Percentiles rank a stretch among this genome's conserved stretches.
These are phyloP conservation scores for Debaryomyces sp. DNA, from an alignment of 1,139 yeast species.

Conservation along the genomic window DNA sequence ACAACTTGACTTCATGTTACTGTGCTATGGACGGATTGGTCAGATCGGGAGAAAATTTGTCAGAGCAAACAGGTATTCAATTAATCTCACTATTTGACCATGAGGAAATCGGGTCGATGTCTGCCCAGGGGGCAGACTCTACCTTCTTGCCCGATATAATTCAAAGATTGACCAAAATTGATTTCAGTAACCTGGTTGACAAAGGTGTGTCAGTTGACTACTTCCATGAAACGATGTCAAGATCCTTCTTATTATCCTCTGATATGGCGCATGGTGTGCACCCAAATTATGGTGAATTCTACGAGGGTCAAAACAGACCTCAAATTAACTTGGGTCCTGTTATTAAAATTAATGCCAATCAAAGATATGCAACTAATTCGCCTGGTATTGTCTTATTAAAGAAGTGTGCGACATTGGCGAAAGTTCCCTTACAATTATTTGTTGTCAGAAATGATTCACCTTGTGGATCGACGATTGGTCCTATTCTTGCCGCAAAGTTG, in stretches of 20 bases:
- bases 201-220: constrained; percentile 17
- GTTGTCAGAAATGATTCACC: constrained; percentile 92
- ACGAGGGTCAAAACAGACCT: constrained; percentile 82
- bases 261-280: constrained; percentile 98
- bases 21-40: constrained; percentile 75
- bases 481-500: constrained; percentile 82
- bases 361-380: constrained; percentile 91
- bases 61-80: constrained; percentile 59
- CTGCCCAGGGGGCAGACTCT: constrained; percentile 97
- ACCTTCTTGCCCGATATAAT: constrained; percentile 81
- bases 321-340: constrained; percentile 88
- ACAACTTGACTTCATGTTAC: constrained; percentile 85
- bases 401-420: constrained; percentile 64
- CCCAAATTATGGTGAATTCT: constrained; percentile 79
- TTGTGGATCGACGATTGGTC: constrained; percentile 97
- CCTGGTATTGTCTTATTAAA: constrained; percentile 83
- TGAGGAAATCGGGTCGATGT: constrained; percentile 90
- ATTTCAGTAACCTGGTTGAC: constrained; percentile 17
- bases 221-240: constrained; percentile 69
- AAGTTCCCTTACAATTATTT: constrained; percentile 77
- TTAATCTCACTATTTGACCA: constrained; percentile 86
- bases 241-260: constrained; percentile 86
- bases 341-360: constrained; percentile 90
- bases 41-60: constrained; percentile 49
- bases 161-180: constrained; percentile 59